Evolutionary conservation across 2,329 filamentous ascomycete species (phyloP).

Genomic region (Didymella arachidicola): DNA sequence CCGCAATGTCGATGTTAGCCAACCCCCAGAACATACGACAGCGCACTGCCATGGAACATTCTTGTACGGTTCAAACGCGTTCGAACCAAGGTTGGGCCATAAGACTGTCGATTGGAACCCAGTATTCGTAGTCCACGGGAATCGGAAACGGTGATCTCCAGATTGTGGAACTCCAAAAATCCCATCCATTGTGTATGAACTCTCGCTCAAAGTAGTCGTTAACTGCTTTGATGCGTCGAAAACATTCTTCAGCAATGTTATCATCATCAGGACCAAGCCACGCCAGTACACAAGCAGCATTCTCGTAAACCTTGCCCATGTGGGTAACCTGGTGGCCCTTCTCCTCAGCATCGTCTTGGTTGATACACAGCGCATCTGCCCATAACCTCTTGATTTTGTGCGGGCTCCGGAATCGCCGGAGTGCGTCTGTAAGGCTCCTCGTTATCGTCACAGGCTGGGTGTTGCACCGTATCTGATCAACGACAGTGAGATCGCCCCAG

Average conservation of each 20-base stretch:
- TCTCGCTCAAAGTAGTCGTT: background rate
- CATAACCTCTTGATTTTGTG: background rate
- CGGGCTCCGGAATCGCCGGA: background rate
- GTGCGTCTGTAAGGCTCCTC: background rate
- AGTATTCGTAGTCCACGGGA: too few relatives aligned
- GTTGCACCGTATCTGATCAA: background rate
- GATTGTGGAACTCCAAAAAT: too few relatives aligned
- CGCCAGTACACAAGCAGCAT: background rate
- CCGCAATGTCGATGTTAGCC: background rate
- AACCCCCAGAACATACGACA: background rate
- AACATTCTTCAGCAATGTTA: background rate
- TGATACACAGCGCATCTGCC: constrained; percentile 4
- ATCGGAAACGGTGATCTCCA: too few relatives aligned
- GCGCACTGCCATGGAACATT: background rate
- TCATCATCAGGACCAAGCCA: background rate
- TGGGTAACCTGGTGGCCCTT: background rate
- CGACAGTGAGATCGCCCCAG: background rate
- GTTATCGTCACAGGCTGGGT: background rate
- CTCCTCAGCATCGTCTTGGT: background rate
- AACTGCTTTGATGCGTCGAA: background rate
- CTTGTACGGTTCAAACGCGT: background rate
- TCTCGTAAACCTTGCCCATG: background rate
- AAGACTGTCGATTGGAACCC: background rate
- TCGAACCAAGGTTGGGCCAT: background rate
- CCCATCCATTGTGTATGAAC: too few relatives aligned